Conservation (phyloP, 2,329 filamentous ascomycete species). For the Alternaria viburni region DNA sequence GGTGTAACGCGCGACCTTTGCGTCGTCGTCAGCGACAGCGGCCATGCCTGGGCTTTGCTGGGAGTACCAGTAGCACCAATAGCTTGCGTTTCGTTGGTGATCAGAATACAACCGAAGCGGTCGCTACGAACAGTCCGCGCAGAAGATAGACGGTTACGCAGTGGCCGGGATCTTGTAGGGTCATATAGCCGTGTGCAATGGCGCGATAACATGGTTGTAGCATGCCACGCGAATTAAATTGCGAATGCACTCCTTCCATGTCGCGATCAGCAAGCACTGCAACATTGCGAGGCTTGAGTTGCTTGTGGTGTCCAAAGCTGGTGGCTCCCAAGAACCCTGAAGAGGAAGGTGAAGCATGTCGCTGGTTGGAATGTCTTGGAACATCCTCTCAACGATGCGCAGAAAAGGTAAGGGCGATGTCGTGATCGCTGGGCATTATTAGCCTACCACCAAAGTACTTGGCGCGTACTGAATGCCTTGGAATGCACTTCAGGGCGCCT, state of each 20-base stretch:
- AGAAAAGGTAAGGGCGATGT: constrained; percentile 25
- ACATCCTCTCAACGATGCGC: constrained; percentile 20
- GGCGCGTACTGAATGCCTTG: background rate
- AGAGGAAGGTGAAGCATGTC: constrained; percentile 37
- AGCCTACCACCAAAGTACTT: constrained; percentile 16
- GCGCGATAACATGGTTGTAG: constrained; percentile 17
- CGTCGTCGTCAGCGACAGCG: constrained; percentile 26
- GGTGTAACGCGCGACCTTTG: constrained; percentile 23
- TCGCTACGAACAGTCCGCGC: background rate
- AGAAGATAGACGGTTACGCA: constrained; percentile 16
- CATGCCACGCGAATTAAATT: constrained; percentile 10
- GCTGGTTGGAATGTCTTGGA: constrained; percentile 28
- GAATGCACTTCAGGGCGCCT: background rate
- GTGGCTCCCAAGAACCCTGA: constrained; percentile 19
- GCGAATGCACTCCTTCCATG: constrained; percentile 12
- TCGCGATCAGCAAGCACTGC: constrained; percentile 36
- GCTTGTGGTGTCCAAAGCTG: constrained; percentile 24
- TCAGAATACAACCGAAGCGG: background rate
- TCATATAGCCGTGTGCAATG: constrained; percentile 24
- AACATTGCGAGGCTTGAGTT: constrained; percentile 35
- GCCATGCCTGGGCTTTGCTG: constrained; percentile 21
- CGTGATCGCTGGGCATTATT: constrained; percentile 35
- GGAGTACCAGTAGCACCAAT: background rate
- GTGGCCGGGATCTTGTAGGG: constrained; percentile 8
- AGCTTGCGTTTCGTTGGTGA: background rate